Percentiles rank a stretch among this genome's conserved stretches.
phyloP scores from a whole-genome alignment of 2,329 filamentous ascomycete species.

The Paracoccidioides brasiliensis region DNA sequence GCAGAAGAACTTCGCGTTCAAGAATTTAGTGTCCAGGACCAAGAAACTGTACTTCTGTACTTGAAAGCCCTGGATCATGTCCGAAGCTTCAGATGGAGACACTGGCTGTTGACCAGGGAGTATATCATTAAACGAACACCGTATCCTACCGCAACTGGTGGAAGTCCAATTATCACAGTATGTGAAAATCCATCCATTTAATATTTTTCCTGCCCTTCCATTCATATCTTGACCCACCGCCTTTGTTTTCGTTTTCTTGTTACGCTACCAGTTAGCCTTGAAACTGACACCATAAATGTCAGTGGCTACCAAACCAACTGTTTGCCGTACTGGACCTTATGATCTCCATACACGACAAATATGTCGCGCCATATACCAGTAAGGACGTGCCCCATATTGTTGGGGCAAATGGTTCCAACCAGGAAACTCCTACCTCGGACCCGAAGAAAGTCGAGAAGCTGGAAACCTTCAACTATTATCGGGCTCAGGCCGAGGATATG shows the following conservation, averaged over 20 bases:
- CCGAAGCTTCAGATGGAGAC: conserved; percentile 37
- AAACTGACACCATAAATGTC: neutral
- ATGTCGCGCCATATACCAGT: conserved; percentile 21
- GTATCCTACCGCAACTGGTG: conserved; percentile 37
- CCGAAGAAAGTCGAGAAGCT: conserved; percentile 10
- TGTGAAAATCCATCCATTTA: conserved; percentile 8
- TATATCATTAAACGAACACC: conserved; percentile 35
- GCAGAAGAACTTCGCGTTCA: conserved; percentile 36
- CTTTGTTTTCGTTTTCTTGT: neutral
- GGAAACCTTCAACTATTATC: conserved; percentile 14
- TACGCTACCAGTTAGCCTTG: neutral
- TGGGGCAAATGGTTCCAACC: conserved; percentile 2
- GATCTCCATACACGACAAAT: conserved; percentile 31
- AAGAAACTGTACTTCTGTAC: conserved; percentile 31
- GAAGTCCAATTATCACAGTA: conserved; percentile 37
- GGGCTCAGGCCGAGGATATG: conserved; percentile 20
- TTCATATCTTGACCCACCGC: neutral
- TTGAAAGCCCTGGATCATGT: conserved; percentile 36
- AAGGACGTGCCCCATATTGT: conserved; percentile 12
- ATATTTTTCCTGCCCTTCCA: neutral
- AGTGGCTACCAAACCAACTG: conserved; percentile 38
- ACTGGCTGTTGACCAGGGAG: conserved; percentile 37
- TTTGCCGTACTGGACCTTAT: conserved; percentile 38
- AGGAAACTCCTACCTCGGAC: conserved; percentile 7
- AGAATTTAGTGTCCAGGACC: conserved; percentile 25